Base-by-base conservation (phyloP, 441 rosid genomes). In the Erysimum pusillum region DNA sequence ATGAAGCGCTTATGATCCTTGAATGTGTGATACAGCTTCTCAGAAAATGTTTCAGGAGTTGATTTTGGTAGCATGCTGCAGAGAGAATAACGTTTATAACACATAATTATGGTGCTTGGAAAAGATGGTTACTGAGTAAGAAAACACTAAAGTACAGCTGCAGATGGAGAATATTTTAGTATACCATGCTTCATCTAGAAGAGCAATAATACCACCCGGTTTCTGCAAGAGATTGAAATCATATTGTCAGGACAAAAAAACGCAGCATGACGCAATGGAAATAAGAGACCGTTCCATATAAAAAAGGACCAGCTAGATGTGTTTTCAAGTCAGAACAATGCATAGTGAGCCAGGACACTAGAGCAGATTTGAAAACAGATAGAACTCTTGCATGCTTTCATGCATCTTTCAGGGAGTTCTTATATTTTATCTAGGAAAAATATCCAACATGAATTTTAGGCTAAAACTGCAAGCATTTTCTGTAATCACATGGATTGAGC, bases 161-260 rank as follows among this genome's bases (percentile, higher is more conserved):
- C 56, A 71, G 56, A 62, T 31, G 46, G 66, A 73, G 75, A 57
- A 71, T 49, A 41, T 3, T 39, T 60, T 76, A 41, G 56, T 67
- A 42, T 90, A 90, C 96, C 96, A 88, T 71, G 93, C 88, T 82
- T 90, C 96, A 77, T 90, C 96, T n/a, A 90, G 89, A 60, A 90
- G 85, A 57, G 93, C 83, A 71, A 90, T 88, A 71, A 90, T 89
- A 67, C 93, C 93, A 34, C 91, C 90, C 2, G 90, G 89, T 83
- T 88, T 88, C 96, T 90, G 90, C 81, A 81, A 80, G 53, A 86
- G 71, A 63, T 81, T 35, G 45, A 74, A 77, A 63, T 67, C 39
- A 72, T 68, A 63, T 52, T 20, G 65, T 60, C 41, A 80, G 46
- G 14, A 12, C 42, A 9, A 7, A 9, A 69, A 58, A 60, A 41